Conservation (phyloP, 176 grass and related monocot species). For the Olyra latifolia region DNA sequence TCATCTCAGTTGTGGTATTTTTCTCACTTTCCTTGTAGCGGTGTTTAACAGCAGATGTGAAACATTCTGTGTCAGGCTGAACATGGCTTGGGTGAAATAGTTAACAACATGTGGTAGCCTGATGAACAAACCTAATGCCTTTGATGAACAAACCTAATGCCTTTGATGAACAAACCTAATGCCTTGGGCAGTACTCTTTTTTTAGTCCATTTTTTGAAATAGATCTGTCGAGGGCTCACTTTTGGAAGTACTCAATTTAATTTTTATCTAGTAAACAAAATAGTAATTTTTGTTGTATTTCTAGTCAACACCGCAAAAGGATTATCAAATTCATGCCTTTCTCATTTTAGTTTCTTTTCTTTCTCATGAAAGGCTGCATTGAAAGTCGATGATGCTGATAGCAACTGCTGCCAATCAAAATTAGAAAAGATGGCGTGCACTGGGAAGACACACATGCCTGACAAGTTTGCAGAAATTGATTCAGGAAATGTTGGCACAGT, state of each 20-base stretch:
- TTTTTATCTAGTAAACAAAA: neutral
- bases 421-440: neutral
- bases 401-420: neutral
- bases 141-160: too few relatives aligned
- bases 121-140: conserved; percentile 1
- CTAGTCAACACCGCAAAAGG: neutral
- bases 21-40: neutral
- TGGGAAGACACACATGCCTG: conserved; percentile 15
- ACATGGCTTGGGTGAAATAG: neutral
- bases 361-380: conserved; percentile 18
- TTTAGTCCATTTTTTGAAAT: neutral
- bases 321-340: neutral
- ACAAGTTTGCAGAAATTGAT: conserved; percentile 21
- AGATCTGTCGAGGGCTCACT: neutral
- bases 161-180: neutral
- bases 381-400: neutral
- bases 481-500: neutral
- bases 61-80: neutral
- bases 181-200: neutral
- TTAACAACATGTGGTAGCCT: neutral
- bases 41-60: neutral
- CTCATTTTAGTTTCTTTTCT: conserved; percentile 16
- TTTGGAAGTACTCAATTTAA: neutral
- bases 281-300: neutral
- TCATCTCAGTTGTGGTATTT: neutral